phyloP scores from a whole-genome alignment of 2,329 filamentous ascomycete genomes.

The Boeremia exigua region DNA sequence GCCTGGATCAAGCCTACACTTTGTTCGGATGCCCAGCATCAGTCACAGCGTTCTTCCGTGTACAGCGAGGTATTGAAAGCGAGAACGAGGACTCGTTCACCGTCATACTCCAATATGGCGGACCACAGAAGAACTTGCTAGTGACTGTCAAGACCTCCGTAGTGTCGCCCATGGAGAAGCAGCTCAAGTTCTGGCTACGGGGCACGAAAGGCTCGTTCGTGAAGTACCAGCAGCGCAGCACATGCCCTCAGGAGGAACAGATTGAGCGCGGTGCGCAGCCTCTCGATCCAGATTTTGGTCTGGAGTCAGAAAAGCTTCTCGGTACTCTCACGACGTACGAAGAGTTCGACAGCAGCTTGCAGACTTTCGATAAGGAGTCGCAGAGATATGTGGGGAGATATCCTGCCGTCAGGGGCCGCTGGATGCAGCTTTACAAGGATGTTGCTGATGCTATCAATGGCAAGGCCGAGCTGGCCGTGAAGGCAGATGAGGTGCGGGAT shows the following conservation, averaged over 20 bases:
- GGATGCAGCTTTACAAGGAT: background rate
- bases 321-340: background rate
- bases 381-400: background rate
- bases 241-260: background rate
- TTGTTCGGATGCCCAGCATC: background rate
- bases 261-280: background rate
- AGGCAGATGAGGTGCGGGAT: background rate
- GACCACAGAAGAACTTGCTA: background rate
- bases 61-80: background rate
- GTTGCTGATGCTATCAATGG: background rate
- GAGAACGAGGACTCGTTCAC: background rate
- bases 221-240: background rate
- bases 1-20: background rate
- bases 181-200: background rate
- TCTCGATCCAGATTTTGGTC: background rate
- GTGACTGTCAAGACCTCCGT: background rate
- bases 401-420: background rate
- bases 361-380: background rate
- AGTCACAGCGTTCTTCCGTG: background rate
- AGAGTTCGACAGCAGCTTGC: background rate
- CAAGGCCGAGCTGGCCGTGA: background rate
- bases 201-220: background rate
- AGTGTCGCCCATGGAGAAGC: background rate
- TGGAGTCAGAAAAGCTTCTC: background rate
- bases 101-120: background rate